Base-by-base conservation (phyloP, 306 rosid species). In the Gynostemma pentaphyllum region DNA sequence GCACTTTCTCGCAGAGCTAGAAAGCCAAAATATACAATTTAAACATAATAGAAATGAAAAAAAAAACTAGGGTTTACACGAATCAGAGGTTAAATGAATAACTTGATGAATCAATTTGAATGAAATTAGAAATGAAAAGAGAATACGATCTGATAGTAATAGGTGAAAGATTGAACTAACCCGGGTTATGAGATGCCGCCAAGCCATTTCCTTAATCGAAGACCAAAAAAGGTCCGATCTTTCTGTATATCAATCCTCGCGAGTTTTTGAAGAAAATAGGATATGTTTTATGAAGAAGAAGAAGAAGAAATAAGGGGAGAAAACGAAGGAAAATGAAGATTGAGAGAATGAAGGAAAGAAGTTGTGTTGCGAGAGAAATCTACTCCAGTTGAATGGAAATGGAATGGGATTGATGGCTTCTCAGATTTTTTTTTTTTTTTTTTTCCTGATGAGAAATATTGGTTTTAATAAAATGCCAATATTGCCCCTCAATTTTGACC, bases 181-280 rank as follows among this genome's bases (percentile, higher is more conserved):
- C 96, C 82, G 82, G 28, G 79, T 70, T 47, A 88, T 69, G 77
- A 88, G 82, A 45, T 72, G 82, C 78, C 83, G 76, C 81, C 70
- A 69, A 72, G 95, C 87, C 96, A 85, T 83, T n/a, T 73, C 30
- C 63, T 49, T 34, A 37, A 21, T 15, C 41, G 64, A 29, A 64
- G 68, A 54, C 67, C 41, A 60, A 54, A 32, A n/a, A 52, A 59
- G 59, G 48, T 64, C 34, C 26, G 32, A 23, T 39, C 60, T 32
- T 51, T 36, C 42, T 24, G 45, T 13, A 45, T 9, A 53, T 15
- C 45, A 52, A 72, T 60, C 34, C 45, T 32, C 30, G 9, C 15
- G 28, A 66, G 42, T 18, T 65, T 26, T 65, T 26, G 39, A 62
- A 62, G 37, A 62, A 2, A 24, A 40, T 5, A 42, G 51, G 18